These are phyloP conservation scores for Alnus rubra DNA, from an alignment of 306 rosid genomes.

Conservation along the genomic window DNA sequence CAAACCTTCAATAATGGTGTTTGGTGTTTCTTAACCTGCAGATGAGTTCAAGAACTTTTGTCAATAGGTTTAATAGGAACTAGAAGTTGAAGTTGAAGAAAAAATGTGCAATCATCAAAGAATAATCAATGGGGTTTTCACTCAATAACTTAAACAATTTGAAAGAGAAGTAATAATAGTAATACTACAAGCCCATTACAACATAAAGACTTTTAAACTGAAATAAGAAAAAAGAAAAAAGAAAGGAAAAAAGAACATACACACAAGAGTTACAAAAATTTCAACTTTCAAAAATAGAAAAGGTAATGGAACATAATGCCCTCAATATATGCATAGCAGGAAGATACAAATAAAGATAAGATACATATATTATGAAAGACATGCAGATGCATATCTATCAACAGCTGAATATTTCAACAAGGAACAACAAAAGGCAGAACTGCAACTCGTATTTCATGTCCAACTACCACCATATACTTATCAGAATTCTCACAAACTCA, in stretches of 20 bases:
- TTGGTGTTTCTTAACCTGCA: constrained; percentile 76
- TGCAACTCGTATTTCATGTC: background rate
- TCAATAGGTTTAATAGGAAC: constrained; percentile 23
- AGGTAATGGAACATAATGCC: background rate
- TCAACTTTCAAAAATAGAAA: background rate
- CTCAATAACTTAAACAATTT: background rate
- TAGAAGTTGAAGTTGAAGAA: background rate
- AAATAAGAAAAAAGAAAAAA: background rate
- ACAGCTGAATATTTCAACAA: background rate
- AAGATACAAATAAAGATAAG: background rate
- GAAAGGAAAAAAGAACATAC: background rate
- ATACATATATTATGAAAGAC: background rate
- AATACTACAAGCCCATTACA: background rate
- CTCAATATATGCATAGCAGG: background rate
- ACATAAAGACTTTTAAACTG: background rate
- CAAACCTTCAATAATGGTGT: constrained; percentile 91
- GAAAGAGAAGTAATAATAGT: background rate
- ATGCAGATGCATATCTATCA: background rate
- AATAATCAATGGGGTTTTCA: constrained; percentile 11
- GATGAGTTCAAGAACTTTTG: constrained; percentile 31
- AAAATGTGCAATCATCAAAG: background rate
- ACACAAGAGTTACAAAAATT: background rate
- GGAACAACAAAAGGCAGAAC: background rate
- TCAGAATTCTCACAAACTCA: background rate
- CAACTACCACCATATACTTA: background rate